Evolutionary conservation across 2,329 filamentous ascomycete species (phyloP), one percentile per base, ranked within the genome.

Genomic region (Fusarium setosum): DNA sequence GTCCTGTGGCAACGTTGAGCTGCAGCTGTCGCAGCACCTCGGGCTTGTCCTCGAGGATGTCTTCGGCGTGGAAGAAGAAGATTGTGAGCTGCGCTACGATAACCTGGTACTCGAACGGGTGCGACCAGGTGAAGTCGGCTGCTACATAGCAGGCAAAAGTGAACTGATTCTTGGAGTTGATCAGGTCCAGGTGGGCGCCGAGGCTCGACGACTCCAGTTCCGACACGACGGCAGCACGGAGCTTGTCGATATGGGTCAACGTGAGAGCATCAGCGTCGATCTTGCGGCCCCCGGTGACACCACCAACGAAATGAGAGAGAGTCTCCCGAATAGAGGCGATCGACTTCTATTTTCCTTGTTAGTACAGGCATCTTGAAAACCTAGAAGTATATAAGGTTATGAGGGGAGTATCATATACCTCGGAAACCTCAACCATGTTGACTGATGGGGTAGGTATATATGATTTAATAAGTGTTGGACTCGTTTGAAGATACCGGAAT

Each of bases 41-140:
- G 24, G 54, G 54, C 26, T 49, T 26, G 15, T 37, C 17, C 18
- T 50, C 45, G 12, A 56, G 54, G 3, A 56, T 37, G 45, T 56
- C 54, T 13, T 56, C 54, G 34, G 44, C 54, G 44, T 56, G 54
- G 54, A 56, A 56, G 54, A 56, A 56, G 37, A 56, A 56, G 37
- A 56, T 49, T 18, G 54, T 56, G 15, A 56, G 54, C 34, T 49
- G 45, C 6, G 54, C 54, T 9, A 56, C 44, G 9, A 50, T 18
- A 41, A 44, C 54, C 45, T 50, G 54, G 26, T 56, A 50, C 37
- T 50, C 54, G 24, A 56, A 24, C 32, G 54, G 54, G 12, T 56
- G 54, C n/a, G 54, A 56, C 20, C 31, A 50, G 6, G 31, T 31
- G 21, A 60, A 60, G 34, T 60, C 57, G 11, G 57, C 57, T 17